Evolutionary conservation across 1,284 basidiomycete species (phyloP).

Genomic region (Fistulina hepatica): DNA sequence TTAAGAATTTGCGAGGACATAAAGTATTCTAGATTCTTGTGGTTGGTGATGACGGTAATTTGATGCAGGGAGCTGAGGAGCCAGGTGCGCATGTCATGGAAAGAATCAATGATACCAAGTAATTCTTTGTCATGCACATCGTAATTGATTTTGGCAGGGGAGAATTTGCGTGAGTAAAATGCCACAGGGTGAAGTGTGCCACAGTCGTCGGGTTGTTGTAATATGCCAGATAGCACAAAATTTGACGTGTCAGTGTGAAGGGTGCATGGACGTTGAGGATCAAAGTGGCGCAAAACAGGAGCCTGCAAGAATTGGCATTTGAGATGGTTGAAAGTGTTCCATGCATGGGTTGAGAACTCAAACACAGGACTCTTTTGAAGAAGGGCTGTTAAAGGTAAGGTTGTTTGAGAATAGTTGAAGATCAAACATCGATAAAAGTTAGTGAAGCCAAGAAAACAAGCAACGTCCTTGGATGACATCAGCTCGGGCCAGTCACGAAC

Average conservation of each 20-base stretch:
- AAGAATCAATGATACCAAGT: slow-evolving; percentile 16
- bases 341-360: slow-evolving; percentile 9
- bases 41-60: slow-evolving; percentile 11
- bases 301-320: slow-evolving; percentile 25
- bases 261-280: slow-evolving; percentile 20
- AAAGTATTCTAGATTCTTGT: slow-evolving; percentile 17
- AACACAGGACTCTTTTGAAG: slow-evolving; percentile 16
- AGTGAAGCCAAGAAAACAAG: slow-evolving; percentile 1
- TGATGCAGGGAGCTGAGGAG: slow-evolving; percentile 11
- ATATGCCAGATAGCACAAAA: slow-evolving; percentile 19
- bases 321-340: slow-evolving; percentile 21
- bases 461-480: slow-evolving; percentile 7
- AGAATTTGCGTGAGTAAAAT: slow-evolving; percentile 15
- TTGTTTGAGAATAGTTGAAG: slow-evolving; percentile 24
- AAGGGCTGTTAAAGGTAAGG: slow-evolving; percentile 22
- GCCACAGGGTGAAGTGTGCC: slow-evolving; percentile 14
- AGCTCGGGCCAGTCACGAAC: slow-evolving; percentile 30
- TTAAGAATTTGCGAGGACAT: slow-evolving; percentile 12
- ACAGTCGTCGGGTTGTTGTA: slow-evolving; percentile 10
- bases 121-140: slow-evolving; percentile 21
- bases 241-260: slow-evolving; percentile 26
- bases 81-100: slow-evolving; percentile 16
- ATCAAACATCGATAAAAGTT: slow-evolving; percentile 34
- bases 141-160: slow-evolving; percentile 24
- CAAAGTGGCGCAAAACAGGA: slow-evolving; percentile 26